These are phyloP conservation scores for Phaeosphaeriaceae sp. DNA, from an alignment of 2,329 filamentous ascomycete genomes.

Conservation along the genomic window DNA sequence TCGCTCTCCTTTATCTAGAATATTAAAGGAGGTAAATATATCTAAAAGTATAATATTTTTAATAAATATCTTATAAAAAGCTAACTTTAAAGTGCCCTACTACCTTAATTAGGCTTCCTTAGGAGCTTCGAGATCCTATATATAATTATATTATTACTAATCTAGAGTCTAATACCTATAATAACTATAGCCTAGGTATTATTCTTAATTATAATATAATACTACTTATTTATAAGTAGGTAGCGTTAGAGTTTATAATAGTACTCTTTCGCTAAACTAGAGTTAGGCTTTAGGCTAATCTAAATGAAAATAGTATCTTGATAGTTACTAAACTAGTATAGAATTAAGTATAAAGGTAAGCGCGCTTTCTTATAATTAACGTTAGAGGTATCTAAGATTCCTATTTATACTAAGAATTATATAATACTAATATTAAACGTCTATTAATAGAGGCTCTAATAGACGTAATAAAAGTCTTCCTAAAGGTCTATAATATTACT, in stretches of 20 bases:
- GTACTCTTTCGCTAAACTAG: neutral
- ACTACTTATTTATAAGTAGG: neutral
- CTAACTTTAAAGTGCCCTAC: neutral
- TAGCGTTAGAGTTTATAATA: neutral
- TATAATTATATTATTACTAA: neutral
- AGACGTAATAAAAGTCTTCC: neutral
- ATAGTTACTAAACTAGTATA: neutral
- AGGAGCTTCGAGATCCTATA: neutral
- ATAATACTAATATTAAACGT: neutral
- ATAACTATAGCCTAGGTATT: neutral
- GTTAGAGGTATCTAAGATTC: neutral
- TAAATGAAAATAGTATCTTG: neutral
- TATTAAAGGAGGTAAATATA: neutral
- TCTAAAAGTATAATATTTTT: neutral
- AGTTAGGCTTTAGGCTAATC: constrained; percentile 1
- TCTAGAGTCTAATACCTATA: constrained; percentile 1
- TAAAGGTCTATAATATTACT: neutral
- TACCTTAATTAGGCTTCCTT: neutral
- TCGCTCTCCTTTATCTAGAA: neutral
- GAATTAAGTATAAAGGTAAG: neutral
- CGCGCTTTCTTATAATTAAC: neutral
- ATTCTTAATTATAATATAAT: neutral
- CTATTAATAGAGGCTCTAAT: neutral
- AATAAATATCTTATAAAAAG: neutral
- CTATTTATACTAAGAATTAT: neutral